Evolutionary conservation across 106 monocot species (phyloP), one percentile per base, ranked within the genome.

Genomic region (Dendrobium huoshanense): DNA sequence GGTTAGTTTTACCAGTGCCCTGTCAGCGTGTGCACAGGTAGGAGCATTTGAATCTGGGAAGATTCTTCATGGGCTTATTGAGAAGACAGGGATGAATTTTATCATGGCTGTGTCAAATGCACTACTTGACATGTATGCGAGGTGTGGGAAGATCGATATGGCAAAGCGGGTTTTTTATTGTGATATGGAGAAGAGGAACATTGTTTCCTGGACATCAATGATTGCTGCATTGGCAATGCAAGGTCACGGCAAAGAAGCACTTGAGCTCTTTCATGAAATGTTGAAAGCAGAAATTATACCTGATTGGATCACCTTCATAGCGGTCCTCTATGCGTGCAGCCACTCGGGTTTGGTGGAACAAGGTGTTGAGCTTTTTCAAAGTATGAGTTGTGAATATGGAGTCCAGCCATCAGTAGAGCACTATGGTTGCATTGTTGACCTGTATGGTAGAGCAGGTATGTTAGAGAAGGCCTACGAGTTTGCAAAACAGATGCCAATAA

Each of bases 401-500:
- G 70, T 93, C 19, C 37, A 68, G 5, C 86, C 48, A 11, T 87
- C 88, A 4, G 79, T 90, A 17, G 90, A 93, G 79, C 93, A 93
- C 67, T 90, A 90, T 11, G 93, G 93, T 20, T 93, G 90, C 82
- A 85, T 93, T 78, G 93, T 90, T 44, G 93, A 93, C 85, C 88
- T 93, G 24, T 93, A 93, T 58, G 87, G 88, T 0, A 80, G 88
- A 74, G 86, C 88, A 6, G 93, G 93, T 20, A 42, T 85, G n/a
- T 82, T 93, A 15, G 88, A 93, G 5, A 81, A 88, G 80, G 90
- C 93, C 0, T 93, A 88, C 68, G 79, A 88, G 11, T 87, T 90
- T 17, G 68, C 81, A 13, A 58, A 19, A 6, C 41, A 64, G 48
- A 90, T 90, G 93, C 93, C 88, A 0, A 80, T 85, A 11, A 75